Conservation (phyloP, 495 filamentous ascomycete species). For the Penicillium maclennaniae region DNA sequence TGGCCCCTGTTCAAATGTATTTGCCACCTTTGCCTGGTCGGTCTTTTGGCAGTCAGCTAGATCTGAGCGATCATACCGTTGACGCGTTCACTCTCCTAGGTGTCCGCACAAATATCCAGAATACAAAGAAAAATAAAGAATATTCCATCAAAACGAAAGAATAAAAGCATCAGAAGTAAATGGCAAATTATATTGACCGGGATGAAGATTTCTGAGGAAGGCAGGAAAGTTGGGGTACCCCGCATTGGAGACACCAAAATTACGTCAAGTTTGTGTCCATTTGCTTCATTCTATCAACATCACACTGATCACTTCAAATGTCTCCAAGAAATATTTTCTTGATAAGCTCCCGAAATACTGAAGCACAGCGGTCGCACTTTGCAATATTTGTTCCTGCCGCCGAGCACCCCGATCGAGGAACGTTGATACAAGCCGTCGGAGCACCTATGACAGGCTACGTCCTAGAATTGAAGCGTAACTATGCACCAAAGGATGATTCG, state of each 20-base stretch:
- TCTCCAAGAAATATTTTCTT: constrained; percentile 20
- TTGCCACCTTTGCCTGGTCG: too few relatives aligned
- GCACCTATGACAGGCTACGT: constrained; percentile 31
- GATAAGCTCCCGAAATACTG: constrained; percentile 18
- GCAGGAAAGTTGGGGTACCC: constrained; percentile 3
- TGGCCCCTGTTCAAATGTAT: too few relatives aligned
- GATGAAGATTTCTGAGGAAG: neutral
- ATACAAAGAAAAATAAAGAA: too few relatives aligned
- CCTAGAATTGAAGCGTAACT: constrained; percentile 32
- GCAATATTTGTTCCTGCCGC: constrained; percentile 31
- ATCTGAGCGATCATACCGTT: too few relatives aligned
- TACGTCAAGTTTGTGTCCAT: constrained; percentile 3
- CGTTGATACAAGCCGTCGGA: constrained; percentile 32
- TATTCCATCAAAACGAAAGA: too few relatives aligned
- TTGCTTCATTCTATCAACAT: neutral
- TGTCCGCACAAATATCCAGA: too few relatives aligned
- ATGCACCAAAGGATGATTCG: constrained; percentile 10
- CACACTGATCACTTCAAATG: neutral
- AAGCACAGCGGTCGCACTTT: constrained; percentile 30
- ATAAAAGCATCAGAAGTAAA: too few relatives aligned
- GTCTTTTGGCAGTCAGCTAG: too few relatives aligned
- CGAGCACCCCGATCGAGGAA: constrained; percentile 12
- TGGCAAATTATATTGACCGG: too few relatives aligned
- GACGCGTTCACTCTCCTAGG: too few relatives aligned
- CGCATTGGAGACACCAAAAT: constrained; percentile 3